These are phyloP conservation scores for Rutstroemia sp. DNA, from an alignment of 2,329 filamentous ascomycete species.

Conservation along the genomic window DNA sequence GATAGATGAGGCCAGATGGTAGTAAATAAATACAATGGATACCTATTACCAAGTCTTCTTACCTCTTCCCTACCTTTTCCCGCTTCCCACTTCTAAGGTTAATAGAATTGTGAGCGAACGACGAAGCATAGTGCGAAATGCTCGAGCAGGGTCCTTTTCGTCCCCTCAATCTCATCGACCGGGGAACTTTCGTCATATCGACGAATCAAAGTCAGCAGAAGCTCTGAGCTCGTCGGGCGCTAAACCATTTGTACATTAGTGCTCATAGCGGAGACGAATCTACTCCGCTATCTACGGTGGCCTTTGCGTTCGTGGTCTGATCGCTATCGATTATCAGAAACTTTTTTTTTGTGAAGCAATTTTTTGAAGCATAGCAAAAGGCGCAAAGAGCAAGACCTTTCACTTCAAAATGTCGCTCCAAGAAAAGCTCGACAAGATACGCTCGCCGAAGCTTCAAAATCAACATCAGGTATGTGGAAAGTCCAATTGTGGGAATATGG, in stretches of 20 bases:
- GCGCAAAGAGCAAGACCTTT: slow-evolving; percentile 21
- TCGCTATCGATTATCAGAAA: slow-evolving; percentile 16
- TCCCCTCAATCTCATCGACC: background rate
- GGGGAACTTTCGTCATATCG: background rate
- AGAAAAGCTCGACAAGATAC: slow-evolving; percentile 95
- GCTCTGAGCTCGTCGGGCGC: background rate
- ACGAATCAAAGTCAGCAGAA: background rate
- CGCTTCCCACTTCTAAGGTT: background rate
- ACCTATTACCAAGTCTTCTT: background rate
- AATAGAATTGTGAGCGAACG: background rate
- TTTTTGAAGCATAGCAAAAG: slow-evolving; percentile 10
- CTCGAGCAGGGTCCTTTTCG: too few relatives aligned
- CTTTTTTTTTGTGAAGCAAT: slow-evolving; percentile 12
- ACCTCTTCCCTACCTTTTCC: background rate
- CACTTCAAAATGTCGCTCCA: slow-evolving; percentile 53
- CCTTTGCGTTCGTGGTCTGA: slow-evolving; percentile 8
- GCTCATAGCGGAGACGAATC: too few relatives aligned
- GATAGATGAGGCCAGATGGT: background rate
- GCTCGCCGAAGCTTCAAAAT: slow-evolving; percentile 91
- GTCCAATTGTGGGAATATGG: background rate
- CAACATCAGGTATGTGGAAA: slow-evolving; percentile 69
- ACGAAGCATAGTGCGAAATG: background rate
- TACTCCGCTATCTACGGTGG: slow-evolving; percentile 6
- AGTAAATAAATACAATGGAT: background rate
- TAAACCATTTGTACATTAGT: background rate